Evolutionary conservation across 2,329 filamentous ascomycete species (phyloP).

Genomic region (Aspergillus sp.): DNA sequence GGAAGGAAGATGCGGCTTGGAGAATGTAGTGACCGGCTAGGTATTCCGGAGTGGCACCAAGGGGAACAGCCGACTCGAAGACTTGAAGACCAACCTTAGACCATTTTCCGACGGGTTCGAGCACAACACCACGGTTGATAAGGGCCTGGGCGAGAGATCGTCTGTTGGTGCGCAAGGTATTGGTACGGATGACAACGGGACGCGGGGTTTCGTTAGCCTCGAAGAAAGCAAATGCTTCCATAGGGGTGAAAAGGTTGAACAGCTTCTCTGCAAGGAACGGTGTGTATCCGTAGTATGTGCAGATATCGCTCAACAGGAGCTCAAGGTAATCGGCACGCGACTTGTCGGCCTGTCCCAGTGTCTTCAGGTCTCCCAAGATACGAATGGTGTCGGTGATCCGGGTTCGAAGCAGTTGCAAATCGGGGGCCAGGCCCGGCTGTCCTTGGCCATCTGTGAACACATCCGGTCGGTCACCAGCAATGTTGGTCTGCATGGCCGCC

Average conservation of each 20-base stretch:
- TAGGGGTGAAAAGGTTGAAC: constrained; percentile 83
- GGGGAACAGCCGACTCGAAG: constrained; percentile 81
- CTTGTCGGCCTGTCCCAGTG: constrained; percentile 71
- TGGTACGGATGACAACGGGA: constrained; percentile 93
- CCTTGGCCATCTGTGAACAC: constrained; percentile 57
- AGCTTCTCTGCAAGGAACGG: constrained; percentile 94
- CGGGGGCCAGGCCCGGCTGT: constrained; percentile 67
- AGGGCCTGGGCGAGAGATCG: constrained; percentile 84
- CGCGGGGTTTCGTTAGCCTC: constrained; percentile 95
- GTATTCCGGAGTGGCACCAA: constrained; percentile 96
- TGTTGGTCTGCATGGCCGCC: constrained; percentile 86
- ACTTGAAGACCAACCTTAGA: constrained; percentile 95
- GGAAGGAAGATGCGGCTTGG: constrained; percentile 92
- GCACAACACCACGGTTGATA: constrained; percentile 91
- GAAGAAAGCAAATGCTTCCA: constrained; percentile 96
- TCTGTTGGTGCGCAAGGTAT: constrained; percentile 76
- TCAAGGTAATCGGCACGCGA: constrained; percentile 84
- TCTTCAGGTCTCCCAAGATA: constrained; percentile 82
- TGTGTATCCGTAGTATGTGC: constrained; percentile 94
- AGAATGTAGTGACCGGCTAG: constrained; percentile 96
- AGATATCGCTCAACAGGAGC: constrained; percentile 85
- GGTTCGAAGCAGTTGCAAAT: constrained; percentile 81
- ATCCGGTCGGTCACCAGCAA: constrained; percentile 68
- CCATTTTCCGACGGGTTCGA: constrained; percentile 98
- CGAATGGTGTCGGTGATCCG: constrained; percentile 91